These are phyloP conservation scores for Pseudogymnoascus sp. DNA, from an alignment of 2,329 filamentous ascomycete species.

Conservation along the genomic window DNA sequence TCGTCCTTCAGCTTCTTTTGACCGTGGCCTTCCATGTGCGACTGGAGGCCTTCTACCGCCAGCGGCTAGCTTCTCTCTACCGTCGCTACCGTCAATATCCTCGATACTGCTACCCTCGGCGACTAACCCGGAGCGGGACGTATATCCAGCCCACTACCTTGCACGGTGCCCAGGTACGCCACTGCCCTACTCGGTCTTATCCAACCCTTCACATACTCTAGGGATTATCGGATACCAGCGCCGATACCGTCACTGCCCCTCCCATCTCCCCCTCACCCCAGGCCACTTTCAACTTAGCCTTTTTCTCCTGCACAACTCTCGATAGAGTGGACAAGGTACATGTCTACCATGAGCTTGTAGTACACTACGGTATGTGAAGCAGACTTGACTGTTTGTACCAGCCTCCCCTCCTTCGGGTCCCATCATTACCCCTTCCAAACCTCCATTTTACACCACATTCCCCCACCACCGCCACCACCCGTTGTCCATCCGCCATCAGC, in stretches of 20 bases:
- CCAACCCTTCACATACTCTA: constrained; percentile 2
- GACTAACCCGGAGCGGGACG: not conserved
- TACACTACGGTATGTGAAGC: constrained; percentile 6
- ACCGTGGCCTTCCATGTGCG: not conserved
- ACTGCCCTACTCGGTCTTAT: constrained; percentile 3
- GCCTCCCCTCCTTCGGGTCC: not conserved
- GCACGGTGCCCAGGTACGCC: not conserved
- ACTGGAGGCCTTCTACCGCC: constrained; percentile 5
- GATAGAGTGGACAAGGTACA: not conserved
- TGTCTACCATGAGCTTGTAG: not conserved
- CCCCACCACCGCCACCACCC: constrained; percentile 3
- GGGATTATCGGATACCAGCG: constrained; percentile 9
- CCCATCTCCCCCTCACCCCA: constrained; percentile 5
- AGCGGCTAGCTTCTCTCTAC: constrained; percentile 8
- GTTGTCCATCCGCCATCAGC: not conserved
- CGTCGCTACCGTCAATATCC: not conserved
- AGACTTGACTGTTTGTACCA: not conserved
- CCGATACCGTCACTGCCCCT: constrained; percentile 6
- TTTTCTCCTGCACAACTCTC: constrained; percentile 5
- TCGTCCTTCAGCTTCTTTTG: constrained; percentile 7
- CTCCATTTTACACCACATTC: not conserved
- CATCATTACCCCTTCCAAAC: constrained; percentile 7
- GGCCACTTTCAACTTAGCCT: constrained; percentile 7
- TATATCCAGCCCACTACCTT: not conserved
- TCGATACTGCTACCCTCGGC: not conserved